Evolutionary conservation across 2,329 filamentous ascomycete species (phyloP), one percentile per base, ranked within the genome.

Genomic region (Sarocladium strictum): DNA sequence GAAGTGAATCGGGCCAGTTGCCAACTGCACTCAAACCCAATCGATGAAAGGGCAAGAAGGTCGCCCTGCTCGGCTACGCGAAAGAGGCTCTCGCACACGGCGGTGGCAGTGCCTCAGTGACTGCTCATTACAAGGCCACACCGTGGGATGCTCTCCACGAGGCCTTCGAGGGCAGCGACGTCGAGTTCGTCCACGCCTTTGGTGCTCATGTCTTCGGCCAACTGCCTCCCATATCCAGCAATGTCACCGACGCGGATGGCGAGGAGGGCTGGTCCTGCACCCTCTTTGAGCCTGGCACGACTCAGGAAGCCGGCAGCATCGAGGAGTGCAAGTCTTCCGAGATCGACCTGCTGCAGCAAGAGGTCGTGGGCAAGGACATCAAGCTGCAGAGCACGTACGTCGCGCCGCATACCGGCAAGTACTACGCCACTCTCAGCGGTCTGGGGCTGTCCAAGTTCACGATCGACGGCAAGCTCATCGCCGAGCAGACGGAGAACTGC

Each of bases 11-110:
- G n/a, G n/a, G n/a, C n/a, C n/a, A n/a, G n/a, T n/a, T n/a, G n/a
- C n/a, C n/a, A n/a, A n/a, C n/a, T n/a, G n/a, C n/a, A n/a, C n/a
- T n/a, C n/a, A n/a, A n/a, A n/a, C n/a, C n/a, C n/a, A n/a, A n/a
- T n/a, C n/a, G n/a, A n/a, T n/a, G n/a, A n/a, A 54, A 55, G 7
- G 59, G 57, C 14, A 67, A 67, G 54, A 66, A 59, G 11, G 57
- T 65, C 24, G 65, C 65, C 1, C 55, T 71, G 0, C 59, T 71
- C 10, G 68, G 68, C 0, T 66, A 68, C 41, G 56, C 64, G 7
- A 68, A 65, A 47, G 59, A 63, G n/a, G 62, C 66, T 0, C 57
- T 65, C 32, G 63, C 65, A 10, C 58, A 65, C 1, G 69, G 69
- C 5, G 61, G 69, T 17, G 63, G 69, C 3, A 64, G 68, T 53